Conservation (phyloP, 768 basidiomycete species). For the Agaricus blazei region DNA sequence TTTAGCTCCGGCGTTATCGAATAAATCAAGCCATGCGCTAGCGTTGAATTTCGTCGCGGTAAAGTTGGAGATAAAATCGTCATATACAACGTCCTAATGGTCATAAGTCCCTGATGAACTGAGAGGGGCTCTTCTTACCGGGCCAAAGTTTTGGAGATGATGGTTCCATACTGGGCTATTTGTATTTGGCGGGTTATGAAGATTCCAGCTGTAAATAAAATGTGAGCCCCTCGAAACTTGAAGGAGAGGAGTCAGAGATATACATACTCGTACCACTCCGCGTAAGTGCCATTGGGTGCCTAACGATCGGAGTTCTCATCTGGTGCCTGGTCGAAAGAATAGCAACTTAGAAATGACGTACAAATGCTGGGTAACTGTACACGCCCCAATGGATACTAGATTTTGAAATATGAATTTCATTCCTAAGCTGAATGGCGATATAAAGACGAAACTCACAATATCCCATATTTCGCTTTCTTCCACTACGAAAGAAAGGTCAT, state of each 20-base stretch:
- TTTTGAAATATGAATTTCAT: background rate
- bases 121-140: slow-evolving; percentile 12
- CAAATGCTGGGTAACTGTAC: slow-evolving; percentile 43
- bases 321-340: too few relatives aligned
- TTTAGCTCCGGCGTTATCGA: slow-evolving; percentile 53
- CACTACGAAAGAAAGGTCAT: slow-evolving; percentile 26
- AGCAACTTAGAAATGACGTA: slow-evolving; percentile 5
- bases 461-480: slow-evolving; percentile 49
- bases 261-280: slow-evolving; percentile 55
- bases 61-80: slow-evolving; percentile 54
- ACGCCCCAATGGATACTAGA: slow-evolving; percentile 46
- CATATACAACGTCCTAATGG: slow-evolving; percentile 41
- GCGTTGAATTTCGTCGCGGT: slow-evolving; percentile 50
- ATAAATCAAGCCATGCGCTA: slow-evolving; percentile 48
- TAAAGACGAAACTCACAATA: slow-evolving; percentile 34
- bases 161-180: slow-evolving; percentile 41
- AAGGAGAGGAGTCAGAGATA: slow-evolving; percentile 2
- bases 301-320: slow-evolving; percentile 9
- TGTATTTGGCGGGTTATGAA: slow-evolving; percentile 30
- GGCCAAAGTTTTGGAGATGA: slow-evolving; percentile 46
- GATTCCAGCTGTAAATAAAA: slow-evolving; percentile 21
- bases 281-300: slow-evolving; percentile 36
- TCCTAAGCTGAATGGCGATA: background rate
- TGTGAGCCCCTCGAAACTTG: too few relatives aligned
- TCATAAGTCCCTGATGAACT: background rate